Conservation (phyloP, 768 basidiomycete species). For the Coprinopsis strossmayeri region DNA sequence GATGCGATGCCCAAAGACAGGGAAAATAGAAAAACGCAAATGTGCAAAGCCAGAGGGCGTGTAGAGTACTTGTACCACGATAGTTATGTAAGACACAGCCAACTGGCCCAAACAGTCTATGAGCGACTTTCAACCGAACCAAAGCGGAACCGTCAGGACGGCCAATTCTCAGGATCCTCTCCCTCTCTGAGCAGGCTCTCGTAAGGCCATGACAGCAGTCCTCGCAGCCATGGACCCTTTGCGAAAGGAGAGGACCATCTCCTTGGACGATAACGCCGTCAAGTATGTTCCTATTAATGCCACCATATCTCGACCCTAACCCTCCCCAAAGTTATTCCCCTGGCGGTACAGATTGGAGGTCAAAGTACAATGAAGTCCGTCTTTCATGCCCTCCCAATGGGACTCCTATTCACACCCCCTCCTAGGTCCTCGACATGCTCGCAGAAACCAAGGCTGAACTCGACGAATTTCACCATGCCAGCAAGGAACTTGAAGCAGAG, state of each 20-base stretch:
- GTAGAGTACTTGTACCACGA: constrained; percentile 21
- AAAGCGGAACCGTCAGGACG: constrained; percentile 1
- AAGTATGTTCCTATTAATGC: constrained; percentile 33
- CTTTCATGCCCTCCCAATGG: not conserved
- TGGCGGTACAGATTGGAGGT: constrained; percentile 61
- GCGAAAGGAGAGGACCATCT: constrained; percentile 53
- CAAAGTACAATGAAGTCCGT: constrained; percentile 66
- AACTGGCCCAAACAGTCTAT: constrained; percentile 3
- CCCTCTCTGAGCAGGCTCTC: constrained; percentile 12
- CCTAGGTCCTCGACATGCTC: constrained; percentile 71
- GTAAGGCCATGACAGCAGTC: constrained; percentile 50
- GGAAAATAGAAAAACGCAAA: constrained; percentile 73
- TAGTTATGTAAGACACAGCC: constrained; percentile 8
- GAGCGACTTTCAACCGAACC: constrained; percentile 9
- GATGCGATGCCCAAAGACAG: constrained; percentile 84
- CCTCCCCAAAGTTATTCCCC: constrained; percentile 42
- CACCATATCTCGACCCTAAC: constrained; percentile 12
- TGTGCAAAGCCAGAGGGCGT: constrained; percentile 78
- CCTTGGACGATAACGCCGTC: constrained; percentile 60
- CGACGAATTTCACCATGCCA: constrained; percentile 79
- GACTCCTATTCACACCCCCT: not conserved
- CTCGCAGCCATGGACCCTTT: constrained; percentile 55
- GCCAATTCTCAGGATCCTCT: constrained; percentile 4
- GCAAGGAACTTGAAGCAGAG: constrained; percentile 91
- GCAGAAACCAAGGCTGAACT: constrained; percentile 80